Percentiles rank a stretch among this genome's conserved stretches.
Conservation (phyloP, 768 basidiomycete species). For the Russula sp. region DNA sequence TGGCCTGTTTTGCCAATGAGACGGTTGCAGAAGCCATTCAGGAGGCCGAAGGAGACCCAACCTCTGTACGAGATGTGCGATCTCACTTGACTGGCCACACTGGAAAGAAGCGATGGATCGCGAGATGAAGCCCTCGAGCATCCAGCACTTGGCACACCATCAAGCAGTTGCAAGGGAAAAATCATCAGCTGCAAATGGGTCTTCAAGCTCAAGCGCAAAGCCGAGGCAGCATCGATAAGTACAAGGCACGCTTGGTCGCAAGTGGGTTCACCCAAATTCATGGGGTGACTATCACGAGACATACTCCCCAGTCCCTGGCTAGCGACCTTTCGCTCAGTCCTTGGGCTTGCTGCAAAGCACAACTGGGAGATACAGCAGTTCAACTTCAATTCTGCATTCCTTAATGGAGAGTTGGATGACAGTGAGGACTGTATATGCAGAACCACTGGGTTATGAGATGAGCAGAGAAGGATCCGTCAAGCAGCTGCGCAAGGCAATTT, state of each 20-base stretch:
- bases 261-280: slow-evolving; percentile 44
- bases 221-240: slow-evolving; percentile 16
- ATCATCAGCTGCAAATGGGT: slow-evolving; percentile 35
- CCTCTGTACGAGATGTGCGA: too few relatives aligned
- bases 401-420: too few relatives aligned
- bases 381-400: too few relatives aligned
- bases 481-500: too few relatives aligned
- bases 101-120: neutral
- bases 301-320: slow-evolving; percentile 34
- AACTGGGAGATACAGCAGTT: too few relatives aligned
- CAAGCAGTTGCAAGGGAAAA: neutral
- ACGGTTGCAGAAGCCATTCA: too few relatives aligned
- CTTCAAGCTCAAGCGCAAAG: slow-evolving; percentile 34
- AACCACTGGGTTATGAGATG: too few relatives aligned
- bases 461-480: too few relatives aligned
- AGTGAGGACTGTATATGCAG: too few relatives aligned
- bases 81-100: too few relatives aligned
- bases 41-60: too few relatives aligned
- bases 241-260: slow-evolving; percentile 44
- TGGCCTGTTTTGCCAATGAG: too few relatives aligned
- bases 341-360: slow-evolving; percentile 34
- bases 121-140: neutral
- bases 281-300: slow-evolving; percentile 41
- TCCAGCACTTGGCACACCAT: neutral
- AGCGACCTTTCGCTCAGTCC: slow-evolving; percentile 32